Conservation (phyloP, 2,329 filamentous ascomycete genomes). For the Ophiobolus disseminans region DNA sequence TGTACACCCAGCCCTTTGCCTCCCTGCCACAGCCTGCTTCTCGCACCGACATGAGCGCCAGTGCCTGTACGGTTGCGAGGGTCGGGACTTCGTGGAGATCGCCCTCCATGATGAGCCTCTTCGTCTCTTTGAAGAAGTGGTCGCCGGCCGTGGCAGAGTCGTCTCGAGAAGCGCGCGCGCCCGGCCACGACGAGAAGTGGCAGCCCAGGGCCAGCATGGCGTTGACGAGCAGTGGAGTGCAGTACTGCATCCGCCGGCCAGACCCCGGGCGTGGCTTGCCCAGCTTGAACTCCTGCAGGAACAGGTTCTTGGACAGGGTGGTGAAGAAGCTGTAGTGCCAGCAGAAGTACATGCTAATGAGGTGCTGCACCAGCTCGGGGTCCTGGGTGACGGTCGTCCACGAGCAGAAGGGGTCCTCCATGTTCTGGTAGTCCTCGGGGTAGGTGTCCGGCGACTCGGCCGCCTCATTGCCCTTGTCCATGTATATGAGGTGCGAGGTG, state of each 20-base stretch:
- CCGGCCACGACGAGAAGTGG: constrained; percentile 82
- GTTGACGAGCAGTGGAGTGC: constrained; percentile 89
- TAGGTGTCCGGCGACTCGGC: constrained; percentile 41
- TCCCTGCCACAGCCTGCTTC: constrained; percentile 95
- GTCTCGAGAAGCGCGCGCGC: constrained; percentile 72
- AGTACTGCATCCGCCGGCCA: constrained; percentile 71
- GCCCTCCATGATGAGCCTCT: constrained; percentile 84
- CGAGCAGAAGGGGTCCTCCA: constrained; percentile 75
- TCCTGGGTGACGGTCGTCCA: constrained; percentile 91
- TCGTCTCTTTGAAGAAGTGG: constrained; percentile 94
- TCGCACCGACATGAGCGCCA: constrained; percentile 93
- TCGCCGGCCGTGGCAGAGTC: constrained; percentile 89
- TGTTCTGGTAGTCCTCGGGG: constrained; percentile 55
- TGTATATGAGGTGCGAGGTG: constrained; percentile 89
- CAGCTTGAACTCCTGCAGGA: constrained; percentile 82
- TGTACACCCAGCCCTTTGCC: constrained; percentile 97
- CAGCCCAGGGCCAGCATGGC: constrained; percentile 92
- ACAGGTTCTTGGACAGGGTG: constrained; percentile 82
- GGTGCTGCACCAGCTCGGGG: constrained; percentile 77
- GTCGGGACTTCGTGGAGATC: constrained; percentile 92
- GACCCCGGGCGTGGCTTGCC: constrained; percentile 66
- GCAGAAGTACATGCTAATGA: constrained; percentile 97
- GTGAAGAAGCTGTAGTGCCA: constrained; percentile 99
- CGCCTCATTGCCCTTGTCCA: constrained; percentile 52
- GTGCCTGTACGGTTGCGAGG: constrained; percentile 88